Conservation (phyloP, 2,329 filamentous ascomycete species). For the Colletotrichum lindemuthianum region DNA sequence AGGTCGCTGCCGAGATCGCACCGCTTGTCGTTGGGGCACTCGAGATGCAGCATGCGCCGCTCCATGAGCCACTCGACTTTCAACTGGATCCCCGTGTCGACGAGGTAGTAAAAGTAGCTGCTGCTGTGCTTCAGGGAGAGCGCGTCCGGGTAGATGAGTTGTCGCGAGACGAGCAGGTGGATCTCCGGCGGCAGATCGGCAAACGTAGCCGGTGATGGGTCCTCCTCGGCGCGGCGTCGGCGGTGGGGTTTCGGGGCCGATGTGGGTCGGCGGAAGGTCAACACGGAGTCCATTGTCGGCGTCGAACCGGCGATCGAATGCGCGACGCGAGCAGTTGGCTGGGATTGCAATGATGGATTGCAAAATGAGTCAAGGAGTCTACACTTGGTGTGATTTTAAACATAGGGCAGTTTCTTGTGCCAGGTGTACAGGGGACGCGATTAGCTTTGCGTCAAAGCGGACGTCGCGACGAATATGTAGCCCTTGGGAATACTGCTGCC, state of each 20-base stretch:
- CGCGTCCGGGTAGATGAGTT: conserved; percentile 76
- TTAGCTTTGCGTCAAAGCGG: neutral
- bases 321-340: neutral
- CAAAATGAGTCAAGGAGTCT: too few relatives aligned
- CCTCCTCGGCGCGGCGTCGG: neutral
- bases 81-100: conserved; percentile 72
- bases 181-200: conserved; percentile 71
- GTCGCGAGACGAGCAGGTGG: conserved; percentile 69
- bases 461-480: conserved; percentile 1
- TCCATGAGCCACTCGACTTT: conserved; percentile 77
- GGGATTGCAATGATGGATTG: too few relatives aligned
- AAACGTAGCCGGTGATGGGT: conserved; percentile 43
- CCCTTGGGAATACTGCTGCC: neutral
- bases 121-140: conserved; percentile 75
- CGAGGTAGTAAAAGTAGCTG: conserved; percentile 70
- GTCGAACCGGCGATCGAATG: neutral
- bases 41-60: conserved; percentile 69
- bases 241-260: neutral
- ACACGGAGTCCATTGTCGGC: conserved; percentile 19
- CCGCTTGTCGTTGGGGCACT: conserved; percentile 68
- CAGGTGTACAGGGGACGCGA: neutral
- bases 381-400: too few relatives aligned
- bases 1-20: conserved; percentile 70
- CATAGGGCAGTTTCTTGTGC: too few relatives aligned
- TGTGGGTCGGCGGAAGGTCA: neutral